phyloP scores from a whole-genome alignment of 1,284 basidiomycete genomes.

The Earliella scabrosa region DNA sequence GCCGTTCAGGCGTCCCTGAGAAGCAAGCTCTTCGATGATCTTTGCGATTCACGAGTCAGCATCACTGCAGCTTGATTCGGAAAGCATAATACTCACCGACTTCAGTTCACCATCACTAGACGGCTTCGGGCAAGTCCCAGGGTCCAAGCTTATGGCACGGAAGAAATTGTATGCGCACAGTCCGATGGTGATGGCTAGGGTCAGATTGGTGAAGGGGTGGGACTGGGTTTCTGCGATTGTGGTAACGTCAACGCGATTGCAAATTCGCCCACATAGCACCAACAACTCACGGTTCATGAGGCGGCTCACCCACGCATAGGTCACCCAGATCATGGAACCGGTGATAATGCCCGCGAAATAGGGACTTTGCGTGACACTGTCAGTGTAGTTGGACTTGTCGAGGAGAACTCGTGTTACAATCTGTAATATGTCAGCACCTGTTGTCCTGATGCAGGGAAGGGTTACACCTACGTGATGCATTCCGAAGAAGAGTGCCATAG shows the following conservation, averaged over 20 bases:
- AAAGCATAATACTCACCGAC: constrained; percentile 52
- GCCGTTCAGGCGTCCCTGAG: constrained; percentile 88
- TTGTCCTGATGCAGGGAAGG: constrained; percentile 17
- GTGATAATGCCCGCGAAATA: constrained; percentile 94
- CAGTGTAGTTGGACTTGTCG: constrained; percentile 77
- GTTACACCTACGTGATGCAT: constrained; percentile 83
- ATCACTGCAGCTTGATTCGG: background rate
- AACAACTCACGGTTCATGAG: constrained; percentile 65
- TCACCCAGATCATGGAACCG: constrained; percentile 87
- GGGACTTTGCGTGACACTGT: constrained; percentile 78
- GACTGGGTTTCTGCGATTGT: constrained; percentile 64
- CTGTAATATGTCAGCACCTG: constrained; percentile 39
- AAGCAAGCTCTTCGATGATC: constrained; percentile 90
- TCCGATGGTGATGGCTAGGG: constrained; percentile 73
- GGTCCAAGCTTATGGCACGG: constrained; percentile 86
- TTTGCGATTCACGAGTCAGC: constrained; percentile 33
- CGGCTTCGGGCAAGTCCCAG: constrained; percentile 87
- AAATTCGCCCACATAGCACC: background rate
- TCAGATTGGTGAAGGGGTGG: constrained; percentile 76
- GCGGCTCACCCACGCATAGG: constrained; percentile 80
- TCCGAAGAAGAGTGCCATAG: constrained; percentile 84
- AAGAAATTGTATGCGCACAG: constrained; percentile 91
- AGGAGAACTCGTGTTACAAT: constrained; percentile 84
- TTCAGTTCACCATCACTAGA: constrained; percentile 82
- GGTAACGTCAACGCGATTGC: background rate